Conservation (phyloP, 495 filamentous ascomycete genomes). For the Xylaria intraflava region DNA sequence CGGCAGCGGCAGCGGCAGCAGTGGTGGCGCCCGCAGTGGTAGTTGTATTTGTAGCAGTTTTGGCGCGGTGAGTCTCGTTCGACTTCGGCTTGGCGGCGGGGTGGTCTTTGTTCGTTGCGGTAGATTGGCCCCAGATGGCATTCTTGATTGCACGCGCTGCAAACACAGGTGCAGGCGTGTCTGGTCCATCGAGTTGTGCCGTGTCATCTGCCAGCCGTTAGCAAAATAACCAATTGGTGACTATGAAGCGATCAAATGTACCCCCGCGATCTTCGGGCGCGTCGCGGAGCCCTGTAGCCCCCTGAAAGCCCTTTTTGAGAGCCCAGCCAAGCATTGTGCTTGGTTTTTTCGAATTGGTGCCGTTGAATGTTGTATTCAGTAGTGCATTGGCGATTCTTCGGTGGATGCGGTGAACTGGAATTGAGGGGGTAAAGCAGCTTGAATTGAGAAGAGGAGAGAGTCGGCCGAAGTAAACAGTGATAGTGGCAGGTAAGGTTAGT, state of each 20-base stretch:
- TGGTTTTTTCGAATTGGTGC: not conserved
- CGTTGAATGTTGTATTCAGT: not conserved
- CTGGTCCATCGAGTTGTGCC: slow-evolving; percentile 59
- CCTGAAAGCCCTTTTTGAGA: slow-evolving; percentile 35
- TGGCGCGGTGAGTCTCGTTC: slow-evolving; percentile 4
- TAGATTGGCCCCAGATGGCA: slow-evolving; percentile 83
- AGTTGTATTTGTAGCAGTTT: slow-evolving; percentile 3
- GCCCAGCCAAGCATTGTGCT: slow-evolving; percentile 53
- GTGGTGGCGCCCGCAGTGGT: not conserved
- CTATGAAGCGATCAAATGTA: slow-evolving; percentile 9
- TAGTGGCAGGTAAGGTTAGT: not conserved
- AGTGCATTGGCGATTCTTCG: not conserved
- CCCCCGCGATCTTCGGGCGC: slow-evolving; percentile 22
- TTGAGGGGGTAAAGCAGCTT: too few species aligned
- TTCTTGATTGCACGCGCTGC: slow-evolving; percentile 88
- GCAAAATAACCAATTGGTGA: not conserved
- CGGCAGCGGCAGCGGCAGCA: not conserved
- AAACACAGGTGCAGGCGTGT: slow-evolving; percentile 91
- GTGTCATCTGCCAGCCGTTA: slow-evolving; percentile 33
- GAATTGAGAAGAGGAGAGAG: not conserved
- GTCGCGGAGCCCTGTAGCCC: slow-evolving; percentile 25
- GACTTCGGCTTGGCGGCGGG: slow-evolving; percentile 1
- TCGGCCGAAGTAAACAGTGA: not conserved
- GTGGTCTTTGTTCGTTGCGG: slow-evolving; percentile 21
- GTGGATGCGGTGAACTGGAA: too few species aligned